Evolutionary conservation across 768 basidiomycete species (phyloP).

Genomic region (Trametes punicea): DNA sequence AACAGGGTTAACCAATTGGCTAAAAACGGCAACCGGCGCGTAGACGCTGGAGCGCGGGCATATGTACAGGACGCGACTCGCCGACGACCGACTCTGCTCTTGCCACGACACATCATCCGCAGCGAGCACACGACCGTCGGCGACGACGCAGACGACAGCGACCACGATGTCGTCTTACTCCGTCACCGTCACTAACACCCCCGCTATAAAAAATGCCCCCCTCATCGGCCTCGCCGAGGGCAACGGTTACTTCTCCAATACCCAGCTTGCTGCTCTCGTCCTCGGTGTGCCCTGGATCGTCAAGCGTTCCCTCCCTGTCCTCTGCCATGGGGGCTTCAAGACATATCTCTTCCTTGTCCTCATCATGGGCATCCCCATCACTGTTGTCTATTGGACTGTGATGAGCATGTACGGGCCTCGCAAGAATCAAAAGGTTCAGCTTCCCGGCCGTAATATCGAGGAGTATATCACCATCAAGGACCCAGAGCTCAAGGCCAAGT

Average conservation of each 20-base stretch:
- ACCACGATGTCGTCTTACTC: constrained; percentile 40
- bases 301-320: constrained; percentile 77
- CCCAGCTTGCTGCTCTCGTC: constrained; percentile 73
- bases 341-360: constrained; percentile 80
- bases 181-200: constrained; percentile 61
- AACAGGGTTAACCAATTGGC: constrained; percentile 3
- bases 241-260: constrained; percentile 79
- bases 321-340: constrained; percentile 81
- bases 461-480: constrained; percentile 92
- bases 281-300: constrained; percentile 80
- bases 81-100: neutral
- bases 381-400: constrained; percentile 86
- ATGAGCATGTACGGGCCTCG: constrained; percentile 79
- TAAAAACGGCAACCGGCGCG: neutral
- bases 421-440: constrained; percentile 77
- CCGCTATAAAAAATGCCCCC: constrained; percentile 84
- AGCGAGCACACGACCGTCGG: neutral
- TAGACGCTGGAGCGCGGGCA: constrained; percentile 1
- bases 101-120: constrained; percentile 17
- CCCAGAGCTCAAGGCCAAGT: constrained; percentile 71
- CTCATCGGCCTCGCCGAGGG: constrained; percentile 81
- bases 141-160: neutral
- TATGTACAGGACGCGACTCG: neutral
- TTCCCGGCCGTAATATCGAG: constrained; percentile 84
- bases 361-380: constrained; percentile 70